Evolutionary conservation across 768 basidiomycete genomes (phyloP).

Genomic region (Pulveroboletus sp.): DNA sequence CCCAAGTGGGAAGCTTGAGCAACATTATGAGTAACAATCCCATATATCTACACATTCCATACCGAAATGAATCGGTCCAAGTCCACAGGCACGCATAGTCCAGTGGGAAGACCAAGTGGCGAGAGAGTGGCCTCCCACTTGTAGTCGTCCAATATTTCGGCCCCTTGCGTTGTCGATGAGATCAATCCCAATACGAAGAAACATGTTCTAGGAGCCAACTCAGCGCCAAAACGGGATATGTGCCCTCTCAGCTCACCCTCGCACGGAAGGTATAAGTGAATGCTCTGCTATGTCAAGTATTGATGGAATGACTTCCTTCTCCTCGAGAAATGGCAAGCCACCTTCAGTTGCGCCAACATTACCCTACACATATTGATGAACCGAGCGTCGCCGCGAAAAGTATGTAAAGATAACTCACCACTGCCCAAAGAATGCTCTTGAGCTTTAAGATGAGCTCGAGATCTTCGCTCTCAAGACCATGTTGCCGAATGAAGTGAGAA

Average conservation of each 20-base stretch:
- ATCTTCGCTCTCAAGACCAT: constrained; percentile 82
- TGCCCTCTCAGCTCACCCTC: constrained; percentile 65
- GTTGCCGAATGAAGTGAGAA: constrained; percentile 82
- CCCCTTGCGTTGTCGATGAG: constrained; percentile 86
- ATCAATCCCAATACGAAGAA: constrained; percentile 94
- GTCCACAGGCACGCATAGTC: constrained; percentile 86
- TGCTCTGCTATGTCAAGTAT: constrained; percentile 89
- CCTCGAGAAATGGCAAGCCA: constrained; percentile 92
- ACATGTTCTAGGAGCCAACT: constrained; percentile 64
- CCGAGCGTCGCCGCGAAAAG: neutral
- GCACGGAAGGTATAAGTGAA: constrained; percentile 83
- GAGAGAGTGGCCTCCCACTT: constrained; percentile 90
- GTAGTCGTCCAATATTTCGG: constrained; percentile 89
- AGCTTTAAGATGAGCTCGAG: constrained; percentile 79
- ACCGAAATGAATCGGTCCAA: constrained; percentile 77
- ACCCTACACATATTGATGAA: constrained; percentile 49
- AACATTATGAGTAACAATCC: constrained; percentile 3
- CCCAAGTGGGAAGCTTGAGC: constrained; percentile 71
- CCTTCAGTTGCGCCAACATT: constrained; percentile 88
- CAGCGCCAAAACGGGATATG: neutral
- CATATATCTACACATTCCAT: constrained; percentile 25
- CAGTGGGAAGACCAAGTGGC: constrained; percentile 81
- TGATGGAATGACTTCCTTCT: constrained; percentile 87
- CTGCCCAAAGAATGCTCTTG: constrained; percentile 95
- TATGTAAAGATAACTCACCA: constrained; percentile 53